A percentile compares a stretch with the other conserved stretches of the same genome.
Evolutionary conservation across 371 early-diverging fungal species (phyloP).

Genomic region (Rhizopus arrhizus): DNA sequence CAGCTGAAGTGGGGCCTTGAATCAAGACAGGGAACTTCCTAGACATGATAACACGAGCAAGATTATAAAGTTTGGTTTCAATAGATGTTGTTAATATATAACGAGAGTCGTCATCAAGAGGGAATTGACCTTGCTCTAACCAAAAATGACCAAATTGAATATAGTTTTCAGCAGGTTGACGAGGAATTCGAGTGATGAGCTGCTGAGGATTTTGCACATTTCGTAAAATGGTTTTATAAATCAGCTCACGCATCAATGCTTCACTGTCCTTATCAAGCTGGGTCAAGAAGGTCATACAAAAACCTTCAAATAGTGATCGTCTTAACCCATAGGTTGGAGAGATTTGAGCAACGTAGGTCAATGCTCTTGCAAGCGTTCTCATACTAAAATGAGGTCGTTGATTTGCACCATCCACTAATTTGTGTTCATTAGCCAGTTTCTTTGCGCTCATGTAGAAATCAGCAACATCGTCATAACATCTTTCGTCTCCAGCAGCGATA

Average conservation of each 20-base stretch:
- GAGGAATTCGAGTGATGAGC: conserved; percentile 67
- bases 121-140: conserved; percentile 74
- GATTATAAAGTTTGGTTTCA: conserved; percentile 77
- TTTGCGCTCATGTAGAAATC: conserved; percentile 87
- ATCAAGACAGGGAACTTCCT: conserved; percentile 96
- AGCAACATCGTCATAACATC: conserved; percentile 73
- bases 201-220: conserved; percentile 64
- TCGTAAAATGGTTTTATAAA: conserved; percentile 67
- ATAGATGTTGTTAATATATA: conserved; percentile 94
- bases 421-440: conserved; percentile 67
- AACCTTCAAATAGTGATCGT: conserved; percentile 89
- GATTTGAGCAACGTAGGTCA: conserved; percentile 81
- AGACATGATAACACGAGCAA: conserved; percentile 93
- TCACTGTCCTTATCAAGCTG: conserved; percentile 82
- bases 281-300: conserved; percentile 94
- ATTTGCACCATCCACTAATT: conserved; percentile 89
- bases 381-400: conserved; percentile 92
- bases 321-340: conserved; percentile 75
- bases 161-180: conserved; percentile 64
- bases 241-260: conserved; percentile 56
- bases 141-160: conserved; percentile 87
- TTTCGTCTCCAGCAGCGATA: conserved; percentile 64
- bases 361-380: conserved; percentile 91
- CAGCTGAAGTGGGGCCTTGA: conserved; percentile 99
- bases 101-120: conserved; percentile 50